phyloP scores from a whole-genome alignment of 2,329 filamentous ascomycete species.

The Rhynchosporium secalis region DNA sequence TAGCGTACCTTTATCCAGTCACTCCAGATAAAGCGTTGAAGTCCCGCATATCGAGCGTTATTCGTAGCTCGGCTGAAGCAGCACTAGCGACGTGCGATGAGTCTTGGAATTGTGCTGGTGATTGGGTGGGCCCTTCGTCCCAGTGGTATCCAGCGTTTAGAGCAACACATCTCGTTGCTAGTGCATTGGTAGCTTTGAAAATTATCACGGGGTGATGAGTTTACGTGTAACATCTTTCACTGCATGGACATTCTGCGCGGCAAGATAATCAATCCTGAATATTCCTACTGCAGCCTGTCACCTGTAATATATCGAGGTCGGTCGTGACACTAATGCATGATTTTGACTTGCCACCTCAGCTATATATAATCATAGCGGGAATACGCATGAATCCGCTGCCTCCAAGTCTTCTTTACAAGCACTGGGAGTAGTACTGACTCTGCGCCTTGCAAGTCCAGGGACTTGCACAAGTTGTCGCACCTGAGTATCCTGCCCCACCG shows the following conservation, averaged over 20 bases:
- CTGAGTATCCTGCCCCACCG: slow-evolving; percentile 25
- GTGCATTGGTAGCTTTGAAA: slow-evolving; percentile 12
- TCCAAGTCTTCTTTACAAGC: slow-evolving; percentile 17
- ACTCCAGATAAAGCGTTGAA: slow-evolving; percentile 8
- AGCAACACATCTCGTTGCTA: slow-evolving; percentile 13
- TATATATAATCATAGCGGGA: background rate
- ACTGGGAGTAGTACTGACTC: slow-evolving; percentile 29
- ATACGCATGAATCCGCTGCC: background rate
- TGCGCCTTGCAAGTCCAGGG: slow-evolving; percentile 22
- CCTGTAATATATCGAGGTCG: background rate
- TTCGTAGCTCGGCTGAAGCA: slow-evolving; percentile 7
- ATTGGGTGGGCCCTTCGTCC: slow-evolving; percentile 9
- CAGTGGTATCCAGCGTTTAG: slow-evolving; percentile 11
- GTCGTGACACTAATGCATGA: background rate
- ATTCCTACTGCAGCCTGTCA: too few species aligned
- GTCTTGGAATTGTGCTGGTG: slow-evolving; percentile 9
- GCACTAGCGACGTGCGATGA: slow-evolving; percentile 12
- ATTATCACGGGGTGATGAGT: background rate
- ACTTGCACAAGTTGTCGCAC: slow-evolving; percentile 21
- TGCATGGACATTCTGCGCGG: background rate
- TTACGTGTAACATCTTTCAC: background rate
- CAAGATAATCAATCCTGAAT: too few species aligned
- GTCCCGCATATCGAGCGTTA: background rate
- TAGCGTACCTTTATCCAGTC: slow-evolving; percentile 6
- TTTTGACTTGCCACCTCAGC: slow-evolving; percentile 2